A percentile compares a stretch with the other conserved stretches of the same genome.
Conservation (phyloP, 2,329 filamentous ascomycete genomes). For the Aurifilum marmelostoma region DNA sequence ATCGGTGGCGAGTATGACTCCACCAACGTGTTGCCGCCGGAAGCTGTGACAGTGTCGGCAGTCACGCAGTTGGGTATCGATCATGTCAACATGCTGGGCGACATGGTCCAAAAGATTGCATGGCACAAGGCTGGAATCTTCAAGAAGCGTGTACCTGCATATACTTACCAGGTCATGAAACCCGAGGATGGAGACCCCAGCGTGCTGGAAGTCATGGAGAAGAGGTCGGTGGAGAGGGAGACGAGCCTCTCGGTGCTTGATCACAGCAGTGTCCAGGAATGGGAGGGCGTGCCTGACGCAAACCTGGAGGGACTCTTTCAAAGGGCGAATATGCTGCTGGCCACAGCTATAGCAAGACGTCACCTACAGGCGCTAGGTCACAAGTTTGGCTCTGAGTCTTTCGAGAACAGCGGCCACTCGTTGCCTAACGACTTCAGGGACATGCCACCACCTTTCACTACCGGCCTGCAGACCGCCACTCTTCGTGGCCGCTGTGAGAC, state of each 20-base stretch:
- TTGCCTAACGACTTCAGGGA: conserved; percentile 32
- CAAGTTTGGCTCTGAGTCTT: conserved; percentile 47
- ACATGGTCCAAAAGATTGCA: conserved; percentile 76
- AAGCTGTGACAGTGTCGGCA: conserved; percentile 69
- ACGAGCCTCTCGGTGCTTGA: conserved; percentile 52
- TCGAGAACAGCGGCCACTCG: conserved; percentile 42
- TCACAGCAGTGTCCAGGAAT: conserved; percentile 49
- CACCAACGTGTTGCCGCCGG: conserved; percentile 75
- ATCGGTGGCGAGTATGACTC: conserved; percentile 93
- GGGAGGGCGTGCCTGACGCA: conserved; percentile 35
- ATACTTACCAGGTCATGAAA: conserved; percentile 54
- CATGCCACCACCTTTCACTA: conserved; percentile 59
- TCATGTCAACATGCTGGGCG: conserved; percentile 79
- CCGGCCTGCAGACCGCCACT: conserved; percentile 67
- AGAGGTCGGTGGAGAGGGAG: conserved; percentile 59
- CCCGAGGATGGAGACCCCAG: conserved; percentile 36
- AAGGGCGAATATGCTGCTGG: conserved; percentile 56
- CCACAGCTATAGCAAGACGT: conserved; percentile 54
- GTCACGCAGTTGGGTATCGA: conserved; percentile 85
- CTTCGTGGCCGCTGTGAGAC: conserved; percentile 80
- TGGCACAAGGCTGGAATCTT: conserved; percentile 94
- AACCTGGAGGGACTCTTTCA: conserved; percentile 57
- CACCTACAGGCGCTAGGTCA: conserved; percentile 44
- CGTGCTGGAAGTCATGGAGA: conserved; percentile 36
- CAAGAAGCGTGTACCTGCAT: conserved; percentile 66